Conservation (phyloP, 176 grass and related monocot genomes). For the Ampelocalamus luodianensis region DNA sequence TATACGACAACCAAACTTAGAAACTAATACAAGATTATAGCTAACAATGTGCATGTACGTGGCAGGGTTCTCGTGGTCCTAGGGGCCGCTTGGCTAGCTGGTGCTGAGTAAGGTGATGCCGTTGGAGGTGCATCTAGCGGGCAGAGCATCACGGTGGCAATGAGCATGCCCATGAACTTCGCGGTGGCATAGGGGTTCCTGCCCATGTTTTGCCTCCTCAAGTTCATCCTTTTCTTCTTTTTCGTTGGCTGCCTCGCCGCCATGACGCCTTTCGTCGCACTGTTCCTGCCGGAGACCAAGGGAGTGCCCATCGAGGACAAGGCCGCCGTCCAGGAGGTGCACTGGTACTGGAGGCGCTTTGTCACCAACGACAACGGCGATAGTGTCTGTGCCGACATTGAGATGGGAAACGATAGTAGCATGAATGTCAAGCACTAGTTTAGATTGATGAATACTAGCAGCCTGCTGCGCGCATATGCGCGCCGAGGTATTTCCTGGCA, state of each 20-base stretch:
- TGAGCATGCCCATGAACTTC: conserved; percentile 86
- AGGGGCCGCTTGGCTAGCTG: conserved; percentile 79
- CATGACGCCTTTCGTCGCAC: conserved; percentile 61
- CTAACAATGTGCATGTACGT: conserved; percentile 69
- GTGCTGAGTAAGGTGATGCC: conserved; percentile 80
- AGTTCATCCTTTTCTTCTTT: conserved; percentile 70
- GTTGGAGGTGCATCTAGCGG: conserved; percentile 73
- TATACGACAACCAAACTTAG: too few relatives aligned
- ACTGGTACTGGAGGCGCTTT: too few relatives aligned
- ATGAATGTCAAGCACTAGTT: too few relatives aligned
- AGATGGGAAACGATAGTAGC: too few relatives aligned
- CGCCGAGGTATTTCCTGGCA: too few relatives aligned
- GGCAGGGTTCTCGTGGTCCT: conserved; percentile 72
- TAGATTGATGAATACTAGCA: too few relatives aligned
- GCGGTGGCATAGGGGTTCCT: conserved; percentile 61
- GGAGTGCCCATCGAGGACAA: conserved; percentile 67
- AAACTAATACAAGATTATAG: too few relatives aligned
- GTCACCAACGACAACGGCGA: too few relatives aligned
- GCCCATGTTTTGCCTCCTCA: conserved; percentile 66
- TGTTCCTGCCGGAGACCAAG: conserved; percentile 70
- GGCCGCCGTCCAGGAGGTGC: too few relatives aligned
- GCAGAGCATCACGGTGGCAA: conserved; percentile 69
- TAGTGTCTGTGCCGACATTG: too few relatives aligned
- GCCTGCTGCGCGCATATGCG: too few relatives aligned
- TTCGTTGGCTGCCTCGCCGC: conserved; percentile 57